Conservation (phyloP, 1,139 yeast species). For the Candida sojae region DNA sequence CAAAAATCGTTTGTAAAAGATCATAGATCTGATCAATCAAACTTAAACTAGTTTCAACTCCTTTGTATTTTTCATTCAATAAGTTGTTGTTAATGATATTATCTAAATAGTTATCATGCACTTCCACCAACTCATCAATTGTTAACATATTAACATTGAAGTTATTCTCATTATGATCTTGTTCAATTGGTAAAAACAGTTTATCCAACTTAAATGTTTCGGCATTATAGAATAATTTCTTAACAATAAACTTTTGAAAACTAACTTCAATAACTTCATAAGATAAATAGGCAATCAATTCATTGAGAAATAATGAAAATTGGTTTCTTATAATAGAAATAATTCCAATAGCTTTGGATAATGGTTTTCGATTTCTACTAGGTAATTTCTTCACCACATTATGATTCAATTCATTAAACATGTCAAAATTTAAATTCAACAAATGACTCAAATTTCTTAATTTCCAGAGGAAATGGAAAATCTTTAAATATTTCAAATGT, state of each 20-base stretch:
- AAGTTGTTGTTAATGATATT: constrained; percentile 43
- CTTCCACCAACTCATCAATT: constrained; percentile 48
- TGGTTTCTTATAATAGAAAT: constrained; percentile 38
- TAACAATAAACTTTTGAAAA: constrained; percentile 25
- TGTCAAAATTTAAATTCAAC: constrained; percentile 40
- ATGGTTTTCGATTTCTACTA: not conserved
- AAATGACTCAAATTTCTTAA: constrained; percentile 61
- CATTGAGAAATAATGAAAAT: constrained; percentile 46
- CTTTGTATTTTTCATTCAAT: constrained; percentile 33
- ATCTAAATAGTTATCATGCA: constrained; percentile 43
- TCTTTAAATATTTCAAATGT: constrained; percentile 60
- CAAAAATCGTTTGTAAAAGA: constrained; percentile 41
- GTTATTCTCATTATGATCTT: not conserved
- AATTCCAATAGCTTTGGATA: constrained; percentile 13
- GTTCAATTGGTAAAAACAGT: constrained; percentile 11
- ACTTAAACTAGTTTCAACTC: constrained; percentile 39
- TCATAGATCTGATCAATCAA: constrained; percentile 49
- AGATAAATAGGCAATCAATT: constrained; percentile 44
- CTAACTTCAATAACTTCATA: constrained; percentile 51
- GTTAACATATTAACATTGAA: constrained; percentile 30
- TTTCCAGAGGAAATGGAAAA: constrained; percentile 86
- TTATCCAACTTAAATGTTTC: constrained; percentile 13
- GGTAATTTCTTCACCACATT: constrained; percentile 19
- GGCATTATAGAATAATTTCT: constrained; percentile 21
- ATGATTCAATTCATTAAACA: constrained; percentile 23